Percentiles rank a stretch among this genome's conserved stretches.
These are phyloP conservation scores for Sarocladiaceae sp. DNA, from an alignment of 2,329 filamentous ascomycete species.

Conservation along the genomic window DNA sequence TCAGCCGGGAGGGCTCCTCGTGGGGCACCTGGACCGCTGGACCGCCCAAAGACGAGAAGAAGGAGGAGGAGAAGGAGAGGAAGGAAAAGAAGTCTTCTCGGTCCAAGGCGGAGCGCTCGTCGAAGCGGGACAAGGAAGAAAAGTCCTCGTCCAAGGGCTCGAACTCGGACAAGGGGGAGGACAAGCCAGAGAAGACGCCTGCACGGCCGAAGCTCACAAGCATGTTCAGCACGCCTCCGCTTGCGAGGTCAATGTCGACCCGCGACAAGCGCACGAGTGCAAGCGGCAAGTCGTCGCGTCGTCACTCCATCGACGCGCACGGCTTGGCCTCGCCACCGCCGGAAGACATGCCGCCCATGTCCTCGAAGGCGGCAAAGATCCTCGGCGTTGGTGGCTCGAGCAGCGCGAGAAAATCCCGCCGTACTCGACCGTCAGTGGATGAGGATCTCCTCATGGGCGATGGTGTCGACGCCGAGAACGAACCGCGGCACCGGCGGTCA, in stretches of 20 bases:
- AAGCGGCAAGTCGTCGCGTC: constrained; percentile 56
- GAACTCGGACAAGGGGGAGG: constrained; percentile 61
- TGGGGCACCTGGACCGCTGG: constrained; percentile 71
- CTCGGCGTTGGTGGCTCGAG: constrained; percentile 56
- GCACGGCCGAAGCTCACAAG: constrained; percentile 45
- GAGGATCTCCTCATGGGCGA: constrained; percentile 10
- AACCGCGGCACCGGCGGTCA: constrained; percentile 20
- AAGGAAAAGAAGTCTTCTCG: constrained; percentile 53
- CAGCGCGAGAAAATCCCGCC: constrained; percentile 42
- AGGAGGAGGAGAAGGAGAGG: constrained; percentile 16
- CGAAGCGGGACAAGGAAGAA: constrained; percentile 62
- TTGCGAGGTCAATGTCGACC: constrained; percentile 63
- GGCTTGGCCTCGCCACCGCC: constrained; percentile 67
- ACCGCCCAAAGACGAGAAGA: constrained; percentile 25
- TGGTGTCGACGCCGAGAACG: constrained; percentile 28
- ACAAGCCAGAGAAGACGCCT: constrained; percentile 39
- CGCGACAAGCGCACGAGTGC: constrained; percentile 55
- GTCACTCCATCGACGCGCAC: constrained; percentile 59
- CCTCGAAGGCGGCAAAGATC: constrained; percentile 72
- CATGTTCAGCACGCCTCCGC: constrained; percentile 61
- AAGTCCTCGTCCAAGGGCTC: constrained; percentile 62
- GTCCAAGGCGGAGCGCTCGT: constrained; percentile 57
- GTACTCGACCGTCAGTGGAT: constrained; percentile 21
- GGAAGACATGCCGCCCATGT: constrained; percentile 58
- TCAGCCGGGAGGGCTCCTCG: constrained; percentile 63